Percentiles rank a stretch among this genome's conserved stretches.
Evolutionary conservation across 2,329 filamentous ascomycete genomes (phyloP).

Genomic region (Bisporella sp.): DNA sequence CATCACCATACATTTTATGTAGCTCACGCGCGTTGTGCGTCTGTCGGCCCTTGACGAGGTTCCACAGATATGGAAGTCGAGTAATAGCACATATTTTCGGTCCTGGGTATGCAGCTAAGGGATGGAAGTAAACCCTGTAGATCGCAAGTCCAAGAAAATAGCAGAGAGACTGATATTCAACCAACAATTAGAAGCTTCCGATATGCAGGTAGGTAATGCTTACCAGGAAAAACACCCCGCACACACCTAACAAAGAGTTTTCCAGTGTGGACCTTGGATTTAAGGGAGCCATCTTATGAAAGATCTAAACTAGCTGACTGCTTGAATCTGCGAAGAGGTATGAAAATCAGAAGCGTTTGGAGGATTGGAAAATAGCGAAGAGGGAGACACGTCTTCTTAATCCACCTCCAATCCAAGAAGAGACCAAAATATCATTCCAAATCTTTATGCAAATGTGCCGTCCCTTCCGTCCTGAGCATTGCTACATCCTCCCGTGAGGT

Average conservation of each 20-base stretch:
- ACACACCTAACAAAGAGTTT: background rate
- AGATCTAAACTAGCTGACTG: background rate
- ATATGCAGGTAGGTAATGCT: background rate
- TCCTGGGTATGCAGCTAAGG: slow-evolving; percentile 25
- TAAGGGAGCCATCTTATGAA: slow-evolving; percentile 2
- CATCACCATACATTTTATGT: slow-evolving; percentile 9
- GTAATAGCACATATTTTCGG: slow-evolving; percentile 16
- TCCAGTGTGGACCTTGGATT: background rate
- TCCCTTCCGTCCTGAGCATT: background rate
- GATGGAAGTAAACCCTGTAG: slow-evolving; percentile 21
- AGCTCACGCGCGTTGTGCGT: slow-evolving; percentile 1
- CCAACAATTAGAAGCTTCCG: background rate
- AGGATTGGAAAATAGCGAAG: background rate
- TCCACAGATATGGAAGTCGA: slow-evolving; percentile 2
- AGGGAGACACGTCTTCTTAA: background rate
- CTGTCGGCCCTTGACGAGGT: slow-evolving; percentile 1
- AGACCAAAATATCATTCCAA: background rate
- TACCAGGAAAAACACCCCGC: background rate
- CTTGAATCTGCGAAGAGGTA: background rate
- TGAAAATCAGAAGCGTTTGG: background rate
- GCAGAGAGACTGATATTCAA: background rate
- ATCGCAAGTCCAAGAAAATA: slow-evolving; percentile 3
- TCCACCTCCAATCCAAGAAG: background rate
- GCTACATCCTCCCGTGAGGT: background rate
- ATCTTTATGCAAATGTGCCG: background rate